Percentiles rank a stretch among this genome's conserved stretches.
Conservation (phyloP, 2,329 filamentous ascomycete species). For the Mycosphaerella arachidis region DNA sequence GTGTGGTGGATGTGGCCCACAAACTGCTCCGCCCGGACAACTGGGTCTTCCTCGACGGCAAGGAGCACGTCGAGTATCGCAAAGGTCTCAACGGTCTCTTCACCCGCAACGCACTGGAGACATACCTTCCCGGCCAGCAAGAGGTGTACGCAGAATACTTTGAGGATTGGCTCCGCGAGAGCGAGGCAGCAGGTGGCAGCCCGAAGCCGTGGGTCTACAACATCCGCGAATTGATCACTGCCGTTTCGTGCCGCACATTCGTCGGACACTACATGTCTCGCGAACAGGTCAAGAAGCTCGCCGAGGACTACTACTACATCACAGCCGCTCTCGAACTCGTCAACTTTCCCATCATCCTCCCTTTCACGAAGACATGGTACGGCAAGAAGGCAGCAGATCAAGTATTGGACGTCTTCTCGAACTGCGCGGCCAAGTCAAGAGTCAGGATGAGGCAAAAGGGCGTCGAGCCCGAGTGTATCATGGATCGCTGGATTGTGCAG, state of each 20-base stretch:
- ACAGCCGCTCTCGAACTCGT: conserved; percentile 93
- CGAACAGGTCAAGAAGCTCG: conserved; percentile 85
- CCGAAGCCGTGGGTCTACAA: conserved; percentile 82
- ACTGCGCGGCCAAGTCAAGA: conserved; percentile 90
- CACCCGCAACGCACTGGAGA: conserved; percentile 80
- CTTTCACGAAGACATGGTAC: conserved; percentile 94
- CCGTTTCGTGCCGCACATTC: conserved; percentile 93
- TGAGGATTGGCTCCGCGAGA: conserved; percentile 69
- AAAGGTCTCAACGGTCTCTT: conserved; percentile 95
- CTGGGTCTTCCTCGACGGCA: conserved; percentile 97
- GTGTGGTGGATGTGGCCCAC: conserved; percentile 87
- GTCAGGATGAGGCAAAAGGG: conserved; percentile 72
- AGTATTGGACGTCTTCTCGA: conserved; percentile 82
- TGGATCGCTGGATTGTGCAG: conserved; percentile 87
- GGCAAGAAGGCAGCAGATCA: conserved; percentile 93
- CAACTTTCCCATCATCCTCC: conserved; percentile 95
- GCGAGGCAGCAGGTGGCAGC: conserved; percentile 62
- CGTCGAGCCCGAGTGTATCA: conserved; percentile 82
- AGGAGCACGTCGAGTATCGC: conserved; percentile 91
- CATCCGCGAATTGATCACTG: conserved; percentile 93
- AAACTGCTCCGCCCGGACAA: conserved; percentile 89
- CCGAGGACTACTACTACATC: conserved; percentile 94
- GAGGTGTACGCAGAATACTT: conserved; percentile 88
- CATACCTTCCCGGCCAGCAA: conserved; percentile 87
- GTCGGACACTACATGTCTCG: conserved; percentile 93